These are phyloP conservation scores for Elongisporangium prolatum DNA, from an alignment of 352 stramenopile genomes.

Conservation along the genomic window DNA sequence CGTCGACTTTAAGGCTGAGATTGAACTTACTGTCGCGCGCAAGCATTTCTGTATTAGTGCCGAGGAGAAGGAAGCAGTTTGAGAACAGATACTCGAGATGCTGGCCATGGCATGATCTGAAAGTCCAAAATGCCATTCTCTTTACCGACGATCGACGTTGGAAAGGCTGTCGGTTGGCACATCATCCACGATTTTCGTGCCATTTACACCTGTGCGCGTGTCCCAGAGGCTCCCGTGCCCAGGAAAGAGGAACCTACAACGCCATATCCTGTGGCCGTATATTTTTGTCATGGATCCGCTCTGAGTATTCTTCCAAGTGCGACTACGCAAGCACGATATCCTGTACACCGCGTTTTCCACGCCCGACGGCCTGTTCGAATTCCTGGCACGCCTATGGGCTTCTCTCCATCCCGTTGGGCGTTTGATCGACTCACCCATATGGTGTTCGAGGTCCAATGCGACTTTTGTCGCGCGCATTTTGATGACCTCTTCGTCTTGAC, in stretches of 20 bases:
- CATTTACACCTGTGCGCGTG: slow-evolving; percentile 9
- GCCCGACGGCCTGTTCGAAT: slow-evolving; percentile 16
- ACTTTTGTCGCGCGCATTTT: slow-evolving; percentile 11
- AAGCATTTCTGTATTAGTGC: slow-evolving; percentile 8
- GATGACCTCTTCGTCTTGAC: slow-evolving; percentile 14
- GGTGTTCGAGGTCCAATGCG: slow-evolving; percentile 3
- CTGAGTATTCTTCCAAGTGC: slow-evolving; percentile 20
- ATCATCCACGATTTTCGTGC: slow-evolving; percentile 25
- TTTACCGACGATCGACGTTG: slow-evolving; percentile 20
- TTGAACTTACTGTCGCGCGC: background rate
- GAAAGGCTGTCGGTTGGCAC: slow-evolving; percentile 19
- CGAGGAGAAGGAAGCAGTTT: slow-evolving; percentile 14
- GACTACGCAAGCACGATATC: slow-evolving; percentile 15
- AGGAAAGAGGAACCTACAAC: slow-evolving; percentile 21
- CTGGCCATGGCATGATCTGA: slow-evolving; percentile 8
- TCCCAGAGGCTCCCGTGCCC: slow-evolving; percentile 10
- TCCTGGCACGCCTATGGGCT: slow-evolving; percentile 14
- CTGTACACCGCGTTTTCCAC: slow-evolving; percentile 17
- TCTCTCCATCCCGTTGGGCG: slow-evolving; percentile 10
- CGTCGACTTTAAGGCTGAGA: slow-evolving; percentile 5
- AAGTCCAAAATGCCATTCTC: slow-evolving; percentile 15
- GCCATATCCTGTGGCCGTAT: slow-evolving; percentile 12
- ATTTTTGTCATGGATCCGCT: slow-evolving; percentile 20
- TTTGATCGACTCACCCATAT: slow-evolving; percentile 10
- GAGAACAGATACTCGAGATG: slow-evolving; percentile 6